A percentile compares a stretch with the other conserved stretches of the same genome.
Conservation (phyloP, 257 asterid genomes). For the Plectranthus barbatus region DNA sequence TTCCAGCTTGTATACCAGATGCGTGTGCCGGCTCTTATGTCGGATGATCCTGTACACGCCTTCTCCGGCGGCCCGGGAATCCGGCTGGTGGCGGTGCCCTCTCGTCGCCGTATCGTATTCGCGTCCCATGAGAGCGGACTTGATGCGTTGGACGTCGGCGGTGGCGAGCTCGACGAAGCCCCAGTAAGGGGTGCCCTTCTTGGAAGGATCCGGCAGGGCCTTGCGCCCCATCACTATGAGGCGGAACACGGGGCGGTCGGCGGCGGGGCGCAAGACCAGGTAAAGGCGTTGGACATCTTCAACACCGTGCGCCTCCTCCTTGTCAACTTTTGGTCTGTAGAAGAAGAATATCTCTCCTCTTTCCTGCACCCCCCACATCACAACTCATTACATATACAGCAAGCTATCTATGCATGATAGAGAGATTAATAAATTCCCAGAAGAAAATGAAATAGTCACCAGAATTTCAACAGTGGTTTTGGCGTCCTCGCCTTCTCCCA, state of each 20-base stretch:
- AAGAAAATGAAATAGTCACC: conserved; percentile 10
- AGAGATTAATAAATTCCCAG: neutral
- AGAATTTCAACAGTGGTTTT: conserved; percentile 40
- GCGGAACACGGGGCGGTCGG: conserved; percentile 52
- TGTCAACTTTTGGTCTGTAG: conserved; percentile 61
- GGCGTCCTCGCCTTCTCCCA: conserved; percentile 58
- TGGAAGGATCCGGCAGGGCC: conserved; percentile 47
- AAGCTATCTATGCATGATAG: neutral
- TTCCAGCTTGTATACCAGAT: conserved; percentile 63
- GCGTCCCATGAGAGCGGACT: conserved; percentile 33
- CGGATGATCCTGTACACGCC: conserved; percentile 53
- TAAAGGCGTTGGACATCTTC: conserved; percentile 65
- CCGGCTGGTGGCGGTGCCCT: conserved; percentile 29
- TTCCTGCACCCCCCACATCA: conserved; percentile 37
- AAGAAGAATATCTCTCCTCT: conserved; percentile 79
- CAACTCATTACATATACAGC: neutral
- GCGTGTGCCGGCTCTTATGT: conserved; percentile 55
- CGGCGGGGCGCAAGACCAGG: conserved; percentile 47
- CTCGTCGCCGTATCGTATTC: conserved; percentile 36
- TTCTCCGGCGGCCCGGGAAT: conserved; percentile 33
- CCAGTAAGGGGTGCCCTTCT: conserved; percentile 32
- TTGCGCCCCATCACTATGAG: conserved; percentile 67
- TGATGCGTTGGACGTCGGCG: conserved; percentile 19
- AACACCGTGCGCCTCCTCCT: conserved; percentile 44
- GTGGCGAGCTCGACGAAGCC: conserved; percentile 43